phyloP scores from a whole-genome alignment of 2,329 filamentous ascomycete genomes.

The Helotiales sp. region DNA sequence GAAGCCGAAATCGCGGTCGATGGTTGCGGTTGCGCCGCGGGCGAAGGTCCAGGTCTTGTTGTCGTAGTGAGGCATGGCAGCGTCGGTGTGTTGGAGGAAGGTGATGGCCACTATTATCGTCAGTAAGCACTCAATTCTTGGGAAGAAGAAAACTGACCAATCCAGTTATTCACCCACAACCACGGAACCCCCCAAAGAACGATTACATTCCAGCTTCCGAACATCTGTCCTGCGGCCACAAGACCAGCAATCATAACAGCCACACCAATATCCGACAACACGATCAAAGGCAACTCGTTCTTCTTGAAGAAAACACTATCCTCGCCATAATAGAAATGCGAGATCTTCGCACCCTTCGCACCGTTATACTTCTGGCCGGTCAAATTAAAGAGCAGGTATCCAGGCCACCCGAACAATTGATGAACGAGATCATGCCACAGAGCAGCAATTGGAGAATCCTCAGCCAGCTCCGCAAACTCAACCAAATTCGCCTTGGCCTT shows the following conservation, averaged over 20 bases:
- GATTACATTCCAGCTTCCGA: constrained; percentile 62
- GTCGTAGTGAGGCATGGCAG: constrained; percentile 60
- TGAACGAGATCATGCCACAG: constrained; percentile 61
- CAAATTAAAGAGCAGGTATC: constrained; percentile 65
- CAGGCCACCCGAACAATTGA: constrained; percentile 68
- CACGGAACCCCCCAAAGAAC: constrained; percentile 68
- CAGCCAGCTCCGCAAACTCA: constrained; percentile 57
- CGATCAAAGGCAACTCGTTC: constrained; percentile 60
- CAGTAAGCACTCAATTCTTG: constrained; percentile 14
- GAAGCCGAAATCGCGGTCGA: constrained; percentile 69
- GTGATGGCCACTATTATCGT: constrained; percentile 66
- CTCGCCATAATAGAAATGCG: constrained; percentile 62
- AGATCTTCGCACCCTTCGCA: constrained; percentile 38
- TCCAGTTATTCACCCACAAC: constrained; percentile 60
- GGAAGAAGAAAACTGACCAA: constrained; percentile 52
- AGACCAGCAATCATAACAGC: constrained; percentile 55
- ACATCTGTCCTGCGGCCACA: constrained; percentile 55
- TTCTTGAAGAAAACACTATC: constrained; percentile 64
- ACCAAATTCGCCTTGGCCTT: constrained; percentile 43
- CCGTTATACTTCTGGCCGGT: constrained; percentile 42
- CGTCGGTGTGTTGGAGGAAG: constrained; percentile 74
- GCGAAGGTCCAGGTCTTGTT: constrained; percentile 65
- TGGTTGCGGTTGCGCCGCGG: constrained; percentile 64
- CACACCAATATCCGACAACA: constrained; percentile 65
- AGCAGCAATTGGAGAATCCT: constrained; percentile 65